Evolutionary conservation across 768 basidiomycete species (phyloP).

Genomic region (Pilatotrama ljubarskyi): DNA sequence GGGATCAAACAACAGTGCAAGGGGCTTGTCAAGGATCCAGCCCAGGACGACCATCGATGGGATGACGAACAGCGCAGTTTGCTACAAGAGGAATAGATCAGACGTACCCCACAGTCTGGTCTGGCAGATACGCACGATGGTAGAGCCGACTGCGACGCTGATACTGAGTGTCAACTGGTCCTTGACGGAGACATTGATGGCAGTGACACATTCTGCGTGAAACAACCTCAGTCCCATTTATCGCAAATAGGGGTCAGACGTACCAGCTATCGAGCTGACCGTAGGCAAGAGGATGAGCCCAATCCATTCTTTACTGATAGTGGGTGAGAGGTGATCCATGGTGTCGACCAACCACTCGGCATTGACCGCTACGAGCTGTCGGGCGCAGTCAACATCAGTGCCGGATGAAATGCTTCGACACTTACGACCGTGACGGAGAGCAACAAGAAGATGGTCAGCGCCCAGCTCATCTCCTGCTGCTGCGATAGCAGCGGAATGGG

Average conservation of each 20-base stretch:
- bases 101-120: not conserved
- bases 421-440: constrained; percentile 63
- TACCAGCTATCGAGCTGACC: constrained; percentile 78
- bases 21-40: constrained; percentile 79
- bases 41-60: constrained; percentile 75
- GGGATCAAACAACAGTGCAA: constrained; percentile 84
- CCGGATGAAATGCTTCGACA: constrained; percentile 6
- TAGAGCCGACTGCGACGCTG: constrained; percentile 80
- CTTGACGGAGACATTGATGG: constrained; percentile 85
- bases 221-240: not conserved
- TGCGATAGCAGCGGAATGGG: not conserved
- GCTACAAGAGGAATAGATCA: constrained; percentile 40
- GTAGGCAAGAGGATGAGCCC: constrained; percentile 87
- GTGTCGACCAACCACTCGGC: constrained; percentile 80
- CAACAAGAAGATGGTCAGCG: constrained; percentile 56
- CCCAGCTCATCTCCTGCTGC: constrained; percentile 53
- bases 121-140: constrained; percentile 49
- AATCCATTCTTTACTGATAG: constrained; percentile 84
- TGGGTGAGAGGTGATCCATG: constrained; percentile 73
- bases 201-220: constrained; percentile 77
- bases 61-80: constrained; percentile 72
- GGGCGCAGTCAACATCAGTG: too few relatives aligned
- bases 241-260: constrained; percentile 8
- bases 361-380: constrained; percentile 56
- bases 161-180: constrained; percentile 81